Evolutionary conservation across 495 filamentous ascomycete genomes (phyloP).

Genomic region (Neurospora sp.): DNA sequence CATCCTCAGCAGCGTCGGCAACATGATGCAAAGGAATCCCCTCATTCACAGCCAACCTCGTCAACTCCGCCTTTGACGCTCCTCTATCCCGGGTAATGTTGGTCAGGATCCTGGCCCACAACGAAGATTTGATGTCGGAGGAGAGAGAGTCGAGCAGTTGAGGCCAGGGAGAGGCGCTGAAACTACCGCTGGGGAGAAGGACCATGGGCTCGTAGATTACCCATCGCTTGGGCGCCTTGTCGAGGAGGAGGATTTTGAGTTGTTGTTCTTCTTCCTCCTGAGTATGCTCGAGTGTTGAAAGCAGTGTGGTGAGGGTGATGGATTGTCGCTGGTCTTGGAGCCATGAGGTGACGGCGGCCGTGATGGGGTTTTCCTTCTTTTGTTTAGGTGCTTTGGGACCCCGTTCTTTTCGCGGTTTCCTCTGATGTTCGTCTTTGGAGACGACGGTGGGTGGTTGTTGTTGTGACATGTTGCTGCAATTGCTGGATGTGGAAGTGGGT

Average conservation of each 20-base stretch:
- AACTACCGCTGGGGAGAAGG: conserved; percentile 52
- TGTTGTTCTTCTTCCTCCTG: not conserved
- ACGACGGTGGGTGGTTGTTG: not conserved
- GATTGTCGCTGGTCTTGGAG: conserved; percentile 4
- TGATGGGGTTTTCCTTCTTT: conserved; percentile 19
- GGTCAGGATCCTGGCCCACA: conserved; percentile 42
- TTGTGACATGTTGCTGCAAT: not conserved
- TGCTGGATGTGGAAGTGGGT: not conserved
- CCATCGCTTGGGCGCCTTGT: conserved; percentile 51
- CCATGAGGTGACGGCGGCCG: conserved; percentile 21
- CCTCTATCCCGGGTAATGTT: conserved; percentile 26
- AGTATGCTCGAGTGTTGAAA: not conserved
- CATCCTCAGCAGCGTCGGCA: not conserved
- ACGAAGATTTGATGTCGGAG: conserved; percentile 5
- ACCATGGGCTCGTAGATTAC: conserved; percentile 61
- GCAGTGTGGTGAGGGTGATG: not conserved
- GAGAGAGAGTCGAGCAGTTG: conserved; percentile 23
- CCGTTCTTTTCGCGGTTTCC: not conserved
- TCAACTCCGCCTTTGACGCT: conserved; percentile 29
- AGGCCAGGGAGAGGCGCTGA: conserved; percentile 39
- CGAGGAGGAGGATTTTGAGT: conserved; percentile 16
- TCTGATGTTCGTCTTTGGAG: not conserved
- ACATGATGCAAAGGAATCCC: conserved; percentile 48
- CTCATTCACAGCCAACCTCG: conserved; percentile 64
- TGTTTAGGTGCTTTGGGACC: conserved; percentile 8